Percentiles rank a stretch among this genome's conserved stretches.
These are phyloP conservation scores for Aspergillus egyptiacus DNA, from an alignment of 495 filamentous ascomycete genomes.

Conservation along the genomic window DNA sequence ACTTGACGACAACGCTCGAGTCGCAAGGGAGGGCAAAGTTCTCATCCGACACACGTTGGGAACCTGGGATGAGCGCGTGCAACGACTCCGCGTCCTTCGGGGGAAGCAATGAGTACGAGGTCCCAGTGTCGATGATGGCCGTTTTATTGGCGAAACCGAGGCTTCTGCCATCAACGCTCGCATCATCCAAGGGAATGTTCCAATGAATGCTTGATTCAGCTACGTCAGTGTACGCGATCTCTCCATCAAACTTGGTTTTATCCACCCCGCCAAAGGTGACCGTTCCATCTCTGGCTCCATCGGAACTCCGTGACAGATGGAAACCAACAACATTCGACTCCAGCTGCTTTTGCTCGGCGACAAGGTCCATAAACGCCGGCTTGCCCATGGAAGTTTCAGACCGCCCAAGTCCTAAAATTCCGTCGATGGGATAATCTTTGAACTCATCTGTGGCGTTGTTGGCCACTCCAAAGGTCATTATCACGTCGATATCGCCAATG, in stretches of 20 bases:
- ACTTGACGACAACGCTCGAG: slow-evolving; percentile 46
- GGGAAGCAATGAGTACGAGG: slow-evolving; percentile 66
- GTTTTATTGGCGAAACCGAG: slow-evolving; percentile 45
- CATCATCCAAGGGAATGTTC: slow-evolving; percentile 63
- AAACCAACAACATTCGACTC: slow-evolving; percentile 61
- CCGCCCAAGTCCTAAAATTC: slow-evolving; percentile 74
- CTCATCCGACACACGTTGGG: slow-evolving; percentile 38
- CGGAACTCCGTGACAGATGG: slow-evolving; percentile 55
- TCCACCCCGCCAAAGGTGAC: slow-evolving; percentile 72
- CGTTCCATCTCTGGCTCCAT: slow-evolving; percentile 63
- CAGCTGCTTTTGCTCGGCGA: slow-evolving; percentile 53
- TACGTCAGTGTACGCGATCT: slow-evolving; percentile 56
- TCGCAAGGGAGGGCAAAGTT: slow-evolving; percentile 66
- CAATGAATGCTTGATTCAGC: slow-evolving; percentile 43
- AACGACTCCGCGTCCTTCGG: slow-evolving; percentile 56
- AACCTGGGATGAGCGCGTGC: slow-evolving; percentile 59
- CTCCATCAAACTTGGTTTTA: slow-evolving; percentile 55
- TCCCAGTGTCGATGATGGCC: slow-evolving; percentile 77
- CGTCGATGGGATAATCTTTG: slow-evolving; percentile 70
- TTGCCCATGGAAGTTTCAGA: slow-evolving; percentile 37
- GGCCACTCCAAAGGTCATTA: slow-evolving; percentile 63
- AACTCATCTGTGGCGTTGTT: slow-evolving; percentile 63
- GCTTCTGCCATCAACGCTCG: slow-evolving; percentile 49
- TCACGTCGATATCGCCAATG: slow-evolving; percentile 56
- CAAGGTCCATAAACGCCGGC: slow-evolving; percentile 57